Base-by-base conservation (phyloP, 2,329 filamentous ascomycete species). In the Pyricularia pennisetigena region DNA sequence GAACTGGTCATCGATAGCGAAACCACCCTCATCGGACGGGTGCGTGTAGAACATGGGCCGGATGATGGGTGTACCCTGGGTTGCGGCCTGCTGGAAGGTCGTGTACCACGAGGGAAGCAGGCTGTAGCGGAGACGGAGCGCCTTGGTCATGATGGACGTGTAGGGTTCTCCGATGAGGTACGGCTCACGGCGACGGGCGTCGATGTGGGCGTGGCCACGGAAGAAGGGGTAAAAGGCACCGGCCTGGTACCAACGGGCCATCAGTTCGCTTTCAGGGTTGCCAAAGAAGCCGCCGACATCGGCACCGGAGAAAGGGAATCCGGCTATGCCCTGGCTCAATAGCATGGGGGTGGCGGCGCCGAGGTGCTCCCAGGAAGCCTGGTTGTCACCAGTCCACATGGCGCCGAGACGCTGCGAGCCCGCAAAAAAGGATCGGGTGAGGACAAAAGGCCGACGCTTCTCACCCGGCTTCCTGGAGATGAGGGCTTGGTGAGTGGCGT, bases 361-460 rank as follows among this genome's bases (percentile, higher is more conserved):
- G 20, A 99, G 85, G 75, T 98, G 94, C 23, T 89, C 88, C 95
- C 95, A 99, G 28, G 87, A 89, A 12, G 95, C 95, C 77, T 95
- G 91, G 80, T 99, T 99, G 76, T 99, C 95, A 70, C 95, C 95
- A 24, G 95, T 99, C 95, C 95, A 99, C 94, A 97, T 97, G 69
- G 95, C 94, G 71, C 93, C 92, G 61, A 92, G 82, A 68, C 94
- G 89, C 80, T 99, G 95, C 68, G 91, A 93, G 49, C 95, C 95
- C 14, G 94, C 87, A 76, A 90, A 99, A 82, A 96, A 99, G 0
- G 94, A 91, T 35, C 95, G 90, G 0, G 95, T 99, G 67, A 99
- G 86, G 12, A 97, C 87, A 76, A 99, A 99, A 0, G 95, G 95
- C 5, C 95, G 90, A 41, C 90, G 88, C 30, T 90, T 80, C 78